Conservation (phyloP, 352 stramenopile genomes). For the Phytophthora pinifolia region DNA sequence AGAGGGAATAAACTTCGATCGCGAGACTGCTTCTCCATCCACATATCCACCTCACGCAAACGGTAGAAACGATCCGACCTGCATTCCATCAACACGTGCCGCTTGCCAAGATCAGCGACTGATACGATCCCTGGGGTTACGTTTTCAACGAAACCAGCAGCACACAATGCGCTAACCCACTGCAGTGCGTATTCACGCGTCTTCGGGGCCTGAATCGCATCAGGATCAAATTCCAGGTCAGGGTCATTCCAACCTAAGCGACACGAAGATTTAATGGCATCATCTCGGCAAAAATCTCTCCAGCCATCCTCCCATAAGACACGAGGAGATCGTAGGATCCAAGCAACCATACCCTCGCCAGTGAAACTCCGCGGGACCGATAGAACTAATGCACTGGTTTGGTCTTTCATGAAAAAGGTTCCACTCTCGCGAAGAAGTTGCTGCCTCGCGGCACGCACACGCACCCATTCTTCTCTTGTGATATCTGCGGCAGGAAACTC, state of each 20-base stretch:
- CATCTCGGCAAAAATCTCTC: constrained; percentile 51
- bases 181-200: constrained; percentile 33
- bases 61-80: constrained; percentile 51
- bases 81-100: constrained; percentile 47
- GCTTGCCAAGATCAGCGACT: constrained; percentile 32
- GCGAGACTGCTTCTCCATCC: constrained; percentile 31
- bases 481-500: constrained; percentile 17
- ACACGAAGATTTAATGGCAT: constrained; percentile 16
- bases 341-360: constrained; percentile 62
- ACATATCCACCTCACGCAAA: constrained; percentile 55
- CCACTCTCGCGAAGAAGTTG: constrained; percentile 43
- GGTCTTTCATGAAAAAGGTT: constrained; percentile 58
- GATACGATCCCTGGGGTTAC: constrained; percentile 21
- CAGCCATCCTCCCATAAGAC: constrained; percentile 60
- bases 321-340: constrained; percentile 45
- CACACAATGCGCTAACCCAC: constrained; percentile 61
- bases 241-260: constrained; percentile 40
- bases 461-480: constrained; percentile 54
- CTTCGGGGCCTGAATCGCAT: constrained; percentile 51
- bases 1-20: constrained; percentile 58
- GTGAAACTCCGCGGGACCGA: constrained; percentile 51
- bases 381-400: constrained; percentile 37
- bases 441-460: constrained; percentile 41
- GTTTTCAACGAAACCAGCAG: constrained; percentile 64
- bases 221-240: constrained; percentile 36